Conservation (phyloP, 495 filamentous ascomycete species). For the Pseudomonodictys pantanalensis region DNA sequence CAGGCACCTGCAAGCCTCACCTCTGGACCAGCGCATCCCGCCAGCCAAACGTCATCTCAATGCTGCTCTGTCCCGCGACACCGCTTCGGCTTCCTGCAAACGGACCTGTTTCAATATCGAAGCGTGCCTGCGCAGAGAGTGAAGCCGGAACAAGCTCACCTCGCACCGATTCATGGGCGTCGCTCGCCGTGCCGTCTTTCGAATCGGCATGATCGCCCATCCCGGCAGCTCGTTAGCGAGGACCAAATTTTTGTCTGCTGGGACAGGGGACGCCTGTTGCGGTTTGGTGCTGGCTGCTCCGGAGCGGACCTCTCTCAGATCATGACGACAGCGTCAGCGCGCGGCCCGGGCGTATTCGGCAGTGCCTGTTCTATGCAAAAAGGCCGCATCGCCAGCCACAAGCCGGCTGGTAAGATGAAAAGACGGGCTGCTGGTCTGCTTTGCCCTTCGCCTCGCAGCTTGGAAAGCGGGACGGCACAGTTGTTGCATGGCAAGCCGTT, state of each 20-base stretch:
- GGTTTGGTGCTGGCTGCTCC: no score
- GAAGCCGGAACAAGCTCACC: background rate
- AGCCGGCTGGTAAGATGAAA: no score
- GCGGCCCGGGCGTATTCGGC: background rate
- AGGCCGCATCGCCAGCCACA: background rate
- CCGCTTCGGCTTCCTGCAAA: slow-evolving; percentile 11
- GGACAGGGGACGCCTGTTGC: slow-evolving; percentile 13
- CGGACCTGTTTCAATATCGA: background rate
- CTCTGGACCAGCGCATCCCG: slow-evolving; percentile 12
- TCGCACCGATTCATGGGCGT: background rate
- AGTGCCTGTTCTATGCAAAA: background rate
- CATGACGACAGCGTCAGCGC: slow-evolving; percentile 19
- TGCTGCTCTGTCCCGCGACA: background rate
- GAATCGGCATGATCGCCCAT: slow-evolving; percentile 9
- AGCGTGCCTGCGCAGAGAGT: no score
- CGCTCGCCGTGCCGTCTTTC: slow-evolving; percentile 11
- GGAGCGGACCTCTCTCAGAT: background rate
- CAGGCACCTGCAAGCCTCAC: slow-evolving; percentile 26
- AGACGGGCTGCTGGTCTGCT: background rate
- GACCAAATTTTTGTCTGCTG: slow-evolving; percentile 24
- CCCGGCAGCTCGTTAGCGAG: slow-evolving; percentile 25
- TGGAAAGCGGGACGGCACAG: slow-evolving; percentile 16
- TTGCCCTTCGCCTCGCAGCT: background rate
- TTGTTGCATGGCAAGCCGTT: background rate
- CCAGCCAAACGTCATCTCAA: no score